Evolutionary conservation across 495 filamentous ascomycete species (phyloP).

Genomic region (Penicilliopsis zonata): DNA sequence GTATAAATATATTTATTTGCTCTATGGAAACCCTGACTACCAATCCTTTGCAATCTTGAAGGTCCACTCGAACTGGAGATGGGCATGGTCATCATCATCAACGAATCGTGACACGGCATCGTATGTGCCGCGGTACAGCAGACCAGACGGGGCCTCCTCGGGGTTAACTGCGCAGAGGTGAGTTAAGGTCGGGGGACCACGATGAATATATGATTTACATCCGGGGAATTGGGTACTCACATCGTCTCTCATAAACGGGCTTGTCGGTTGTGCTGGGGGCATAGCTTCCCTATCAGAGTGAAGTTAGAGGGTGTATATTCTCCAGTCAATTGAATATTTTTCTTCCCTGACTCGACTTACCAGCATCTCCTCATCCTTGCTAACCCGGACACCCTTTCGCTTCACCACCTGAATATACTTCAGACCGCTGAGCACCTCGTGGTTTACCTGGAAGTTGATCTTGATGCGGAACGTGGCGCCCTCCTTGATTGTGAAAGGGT

Average conservation of each 20-base stretch:
- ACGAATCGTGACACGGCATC: constrained; percentile 75
- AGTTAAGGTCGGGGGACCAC: not conserved
- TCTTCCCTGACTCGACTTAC: too few species aligned
- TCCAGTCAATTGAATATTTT: too few species aligned
- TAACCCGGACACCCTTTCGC: constrained; percentile 68
- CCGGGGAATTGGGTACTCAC: constrained; percentile 39
- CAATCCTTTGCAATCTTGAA: constrained; percentile 95
- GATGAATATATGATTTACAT: not conserved
- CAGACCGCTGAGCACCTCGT: constrained; percentile 84
- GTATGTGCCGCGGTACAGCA: constrained; percentile 79
- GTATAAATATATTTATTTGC: too few species aligned
- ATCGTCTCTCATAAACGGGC: constrained; percentile 77
- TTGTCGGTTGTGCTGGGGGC: constrained; percentile 78
- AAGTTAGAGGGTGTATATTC: too few species aligned
- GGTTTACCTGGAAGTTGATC: constrained; percentile 85
- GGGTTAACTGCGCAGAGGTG: constrained; percentile 50
- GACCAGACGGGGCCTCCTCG: constrained; percentile 82
- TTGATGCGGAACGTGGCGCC: constrained; percentile 86
- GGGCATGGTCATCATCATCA: constrained; percentile 79
- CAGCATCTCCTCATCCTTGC: constrained; percentile 95
- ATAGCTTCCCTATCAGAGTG: constrained; percentile 76
- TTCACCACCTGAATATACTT: constrained; percentile 93
- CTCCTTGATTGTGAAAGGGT: constrained; percentile 96
- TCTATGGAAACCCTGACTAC: too few species aligned
- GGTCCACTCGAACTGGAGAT: constrained; percentile 84